phyloP scores from a whole-genome alignment of 441 rosid species.

The Eutrema salsugineum region DNA sequence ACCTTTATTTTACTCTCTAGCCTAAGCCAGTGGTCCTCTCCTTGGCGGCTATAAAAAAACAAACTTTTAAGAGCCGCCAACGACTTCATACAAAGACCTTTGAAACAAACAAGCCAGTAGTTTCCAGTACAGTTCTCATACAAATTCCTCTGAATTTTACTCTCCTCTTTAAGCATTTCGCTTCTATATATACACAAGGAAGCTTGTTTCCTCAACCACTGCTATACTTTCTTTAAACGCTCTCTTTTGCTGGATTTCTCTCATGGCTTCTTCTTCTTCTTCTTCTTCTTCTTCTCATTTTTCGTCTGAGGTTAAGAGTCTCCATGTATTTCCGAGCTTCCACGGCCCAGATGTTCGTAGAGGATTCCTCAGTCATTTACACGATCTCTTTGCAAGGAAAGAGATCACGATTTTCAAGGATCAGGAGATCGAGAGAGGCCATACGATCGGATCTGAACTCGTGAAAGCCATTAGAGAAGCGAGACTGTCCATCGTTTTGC shows the following conservation, averaged over 20 bases:
- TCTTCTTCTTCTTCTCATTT: not conserved
- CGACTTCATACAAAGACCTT: too few relatives aligned
- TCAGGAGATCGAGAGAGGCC: constrained; percentile 4
- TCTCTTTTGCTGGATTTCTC: not conserved
- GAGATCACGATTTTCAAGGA: not conserved
- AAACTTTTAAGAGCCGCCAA: too few relatives aligned
- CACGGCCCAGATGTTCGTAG: not conserved
- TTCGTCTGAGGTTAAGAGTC: not conserved
- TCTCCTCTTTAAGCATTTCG: too few relatives aligned
- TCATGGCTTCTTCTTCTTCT: not conserved
- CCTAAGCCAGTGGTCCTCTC: too few relatives aligned
- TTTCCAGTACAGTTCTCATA: too few relatives aligned
- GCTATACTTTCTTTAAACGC: too few relatives aligned
- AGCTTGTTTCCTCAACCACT: too few relatives aligned
- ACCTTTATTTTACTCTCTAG: too few relatives aligned
- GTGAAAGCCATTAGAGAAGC: constrained; percentile 1
- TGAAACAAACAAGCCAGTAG: too few relatives aligned
- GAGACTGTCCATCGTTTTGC: not conserved
- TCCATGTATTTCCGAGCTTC: constrained; percentile 3
- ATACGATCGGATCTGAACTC: not conserved
- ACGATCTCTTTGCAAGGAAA: not conserved
- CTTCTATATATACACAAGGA: too few relatives aligned
- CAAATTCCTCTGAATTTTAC: too few relatives aligned
- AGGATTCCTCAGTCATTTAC: not conserved
- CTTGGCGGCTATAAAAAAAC: too few relatives aligned